Conservation (phyloP, 139 green algal genomes). For the Chlorella sp. region DNA sequence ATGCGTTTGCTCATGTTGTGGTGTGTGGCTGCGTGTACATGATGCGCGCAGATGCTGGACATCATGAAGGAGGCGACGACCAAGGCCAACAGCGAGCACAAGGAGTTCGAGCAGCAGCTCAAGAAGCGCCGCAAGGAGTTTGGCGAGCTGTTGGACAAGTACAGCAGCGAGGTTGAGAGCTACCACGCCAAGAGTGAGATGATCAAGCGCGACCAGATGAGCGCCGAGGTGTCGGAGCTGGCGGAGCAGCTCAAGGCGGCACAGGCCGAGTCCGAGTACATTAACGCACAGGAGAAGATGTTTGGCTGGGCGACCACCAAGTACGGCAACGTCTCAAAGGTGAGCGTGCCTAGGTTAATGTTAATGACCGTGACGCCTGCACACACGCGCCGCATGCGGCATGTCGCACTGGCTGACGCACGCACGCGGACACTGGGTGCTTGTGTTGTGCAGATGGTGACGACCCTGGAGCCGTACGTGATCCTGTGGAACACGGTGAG, state of each 20-base stretch:
- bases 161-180: conserved; percentile 30
- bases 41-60: conserved; percentile 39
- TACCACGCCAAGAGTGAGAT: conserved; percentile 37
- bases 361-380: too few relatives aligned
- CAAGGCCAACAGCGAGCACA: conserved; percentile 47
- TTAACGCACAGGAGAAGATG: conserved; percentile 70
- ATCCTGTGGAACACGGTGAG: conserved; percentile 57
- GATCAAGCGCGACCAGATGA: conserved; percentile 30
- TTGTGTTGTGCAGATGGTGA: conserved; percentile 22
- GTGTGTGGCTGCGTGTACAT: not conserved
- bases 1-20: not conserved
- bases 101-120: conserved; percentile 47
- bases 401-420: too few relatives aligned
- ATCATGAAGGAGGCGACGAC: conserved; percentile 59
- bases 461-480: conserved; percentile 57
- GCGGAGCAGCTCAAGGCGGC: conserved; percentile 46
- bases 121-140: conserved; percentile 45
- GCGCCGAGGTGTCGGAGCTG: conserved; percentile 34
- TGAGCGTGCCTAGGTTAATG: not conserved
- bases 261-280: conserved; percentile 48
- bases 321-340: conserved; percentile 48
- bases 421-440: too few relatives aligned
- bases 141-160: conserved; percentile 47
- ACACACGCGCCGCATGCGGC: too few relatives aligned
- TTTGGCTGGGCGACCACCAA: conserved; percentile 67